These are phyloP conservation scores for Pezicula radicicola DNA, from an alignment of 2,329 filamentous ascomycete species.

Conservation along the genomic window DNA sequence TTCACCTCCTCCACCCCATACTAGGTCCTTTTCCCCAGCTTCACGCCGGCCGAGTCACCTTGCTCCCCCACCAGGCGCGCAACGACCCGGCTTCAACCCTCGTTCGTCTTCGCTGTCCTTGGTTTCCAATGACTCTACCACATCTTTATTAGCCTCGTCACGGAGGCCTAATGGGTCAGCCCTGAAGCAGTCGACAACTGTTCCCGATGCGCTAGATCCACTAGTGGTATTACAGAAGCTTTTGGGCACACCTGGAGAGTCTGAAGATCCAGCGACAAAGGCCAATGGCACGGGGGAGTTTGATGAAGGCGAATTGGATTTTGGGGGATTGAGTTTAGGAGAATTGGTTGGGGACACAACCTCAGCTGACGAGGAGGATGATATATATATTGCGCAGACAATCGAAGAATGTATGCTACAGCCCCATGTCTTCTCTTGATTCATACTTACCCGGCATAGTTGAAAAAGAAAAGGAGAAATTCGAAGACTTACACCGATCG, in stretches of 20 bases:
- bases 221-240: slow-evolving; percentile 60
- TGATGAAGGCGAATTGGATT: slow-evolving; percentile 69
- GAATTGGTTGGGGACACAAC: slow-evolving; percentile 37
- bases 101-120: slow-evolving; percentile 77
- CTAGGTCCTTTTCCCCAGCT: slow-evolving; percentile 70
- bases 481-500: slow-evolving; percentile 85
- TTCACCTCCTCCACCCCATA: slow-evolving; percentile 58
- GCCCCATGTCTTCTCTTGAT: slow-evolving; percentile 3
- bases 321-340: slow-evolving; percentile 72
- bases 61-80: slow-evolving; percentile 65
- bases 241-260: slow-evolving; percentile 22
- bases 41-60: slow-evolving; percentile 66
- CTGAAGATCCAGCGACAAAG: slow-evolving; percentile 6
- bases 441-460: slow-evolving; percentile 42
- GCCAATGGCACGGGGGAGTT: slow-evolving; percentile 40
- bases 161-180: slow-evolving; percentile 65
- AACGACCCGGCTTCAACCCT: slow-evolving; percentile 65
- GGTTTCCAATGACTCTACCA: slow-evolving; percentile 72
- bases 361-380: slow-evolving; percentile 6
- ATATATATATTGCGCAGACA: slow-evolving; percentile 53
- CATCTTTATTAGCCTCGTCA: slow-evolving; percentile 67
- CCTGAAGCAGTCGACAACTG: slow-evolving; percentile 55
- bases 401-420: slow-evolving; percentile 67
- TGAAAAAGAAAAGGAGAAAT: slow-evolving; percentile 77
- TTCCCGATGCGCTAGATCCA: slow-evolving; percentile 61